Percentiles rank a stretch among this genome's conserved stretches.
Conservation (phyloP, 768 basidiomycete species). For the Floccularia luteovirens region DNA sequence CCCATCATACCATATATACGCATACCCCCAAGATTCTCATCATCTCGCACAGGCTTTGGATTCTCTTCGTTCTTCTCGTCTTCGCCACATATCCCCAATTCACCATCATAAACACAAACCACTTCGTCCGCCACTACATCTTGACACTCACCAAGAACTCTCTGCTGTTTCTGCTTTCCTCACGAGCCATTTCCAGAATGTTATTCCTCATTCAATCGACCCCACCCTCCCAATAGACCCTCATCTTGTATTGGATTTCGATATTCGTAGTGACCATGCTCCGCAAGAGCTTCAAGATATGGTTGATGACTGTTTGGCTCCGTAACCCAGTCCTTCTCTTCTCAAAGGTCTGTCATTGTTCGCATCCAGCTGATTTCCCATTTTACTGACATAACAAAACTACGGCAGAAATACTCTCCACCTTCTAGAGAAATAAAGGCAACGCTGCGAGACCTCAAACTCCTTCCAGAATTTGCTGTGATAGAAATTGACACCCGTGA, state of each 20-base stretch:
- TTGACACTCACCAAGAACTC: slow-evolving; percentile 55
- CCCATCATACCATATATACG: slow-evolving; percentile 48
- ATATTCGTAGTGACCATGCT: slow-evolving; percentile 59
- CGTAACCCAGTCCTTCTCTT: slow-evolving; percentile 72
- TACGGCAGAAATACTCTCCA: slow-evolving; percentile 50
- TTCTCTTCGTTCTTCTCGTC: slow-evolving; percentile 26
- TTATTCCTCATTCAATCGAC: slow-evolving; percentile 60
- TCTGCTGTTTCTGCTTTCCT: slow-evolving; percentile 72
- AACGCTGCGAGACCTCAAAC: slow-evolving; percentile 44
- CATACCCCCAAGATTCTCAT: slow-evolving; percentile 25
- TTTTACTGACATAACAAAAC: slow-evolving; percentile 3
- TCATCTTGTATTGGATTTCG: slow-evolving; percentile 77
- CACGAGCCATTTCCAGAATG: slow-evolving; percentile 66
- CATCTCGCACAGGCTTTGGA: slow-evolving; percentile 26
- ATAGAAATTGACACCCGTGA: slow-evolving; percentile 70
- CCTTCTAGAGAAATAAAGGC: slow-evolving; percentile 60
- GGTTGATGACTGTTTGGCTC: slow-evolving; percentile 61
- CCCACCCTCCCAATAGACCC: slow-evolving; percentile 66
- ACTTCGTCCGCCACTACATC: slow-evolving; percentile 30
- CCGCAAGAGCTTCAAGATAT: slow-evolving; percentile 50
- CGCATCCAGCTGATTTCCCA: slow-evolving; percentile 1
- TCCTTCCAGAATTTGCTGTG: slow-evolving; percentile 56
- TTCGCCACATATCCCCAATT: slow-evolving; percentile 13
- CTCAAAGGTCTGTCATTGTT: slow-evolving; percentile 41
- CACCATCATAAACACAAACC: slow-evolving; percentile 11